Conservation (phyloP, 768 basidiomycete genomes). For the Clitopilus passeckerianus region DNA sequence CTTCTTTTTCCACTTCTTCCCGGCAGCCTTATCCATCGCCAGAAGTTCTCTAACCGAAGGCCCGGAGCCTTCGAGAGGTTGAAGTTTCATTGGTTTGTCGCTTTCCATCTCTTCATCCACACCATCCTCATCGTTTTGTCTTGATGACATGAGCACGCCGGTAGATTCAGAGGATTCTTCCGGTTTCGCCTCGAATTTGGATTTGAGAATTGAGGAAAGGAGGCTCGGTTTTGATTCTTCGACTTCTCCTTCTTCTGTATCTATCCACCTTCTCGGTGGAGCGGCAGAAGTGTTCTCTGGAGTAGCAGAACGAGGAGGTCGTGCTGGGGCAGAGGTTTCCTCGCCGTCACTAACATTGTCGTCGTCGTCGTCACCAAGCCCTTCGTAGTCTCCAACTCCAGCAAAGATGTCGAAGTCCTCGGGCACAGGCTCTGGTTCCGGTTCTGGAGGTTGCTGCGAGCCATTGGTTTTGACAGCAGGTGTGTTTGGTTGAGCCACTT, state of each 20-base stretch:
- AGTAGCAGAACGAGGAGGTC: not conserved
- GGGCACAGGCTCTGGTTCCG: constrained; percentile 32
- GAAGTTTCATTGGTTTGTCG: constrained; percentile 49
- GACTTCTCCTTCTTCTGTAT: constrained; percentile 28
- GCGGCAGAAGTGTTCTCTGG: constrained; percentile 8
- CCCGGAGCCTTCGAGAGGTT: constrained; percentile 73
- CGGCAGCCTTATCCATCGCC: constrained; percentile 67
- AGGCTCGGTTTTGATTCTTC: constrained; percentile 9
- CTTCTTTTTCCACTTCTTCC: constrained; percentile 64
- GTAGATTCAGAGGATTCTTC: not conserved
- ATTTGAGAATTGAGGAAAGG: constrained; percentile 8
- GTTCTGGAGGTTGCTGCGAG: constrained; percentile 12
- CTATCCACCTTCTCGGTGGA: constrained; percentile 40
- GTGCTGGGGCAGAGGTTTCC: not conserved
- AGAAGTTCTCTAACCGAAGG: constrained; percentile 83
- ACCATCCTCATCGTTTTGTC: constrained; percentile 14
- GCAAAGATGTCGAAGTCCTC: constrained; percentile 86
- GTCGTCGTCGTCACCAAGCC: constrained; percentile 49
- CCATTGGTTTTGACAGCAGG: not conserved
- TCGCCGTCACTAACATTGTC: constrained; percentile 11
- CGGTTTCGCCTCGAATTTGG: not conserved
- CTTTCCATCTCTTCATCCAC: constrained; percentile 19
- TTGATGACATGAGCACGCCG: constrained; percentile 4
- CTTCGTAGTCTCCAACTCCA: constrained; percentile 79
- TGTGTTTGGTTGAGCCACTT: constrained; percentile 6